phyloP scores from a whole-genome alignment of 495 filamentous ascomycete species.

The Rostrohypoxylon terebratum region DNA sequence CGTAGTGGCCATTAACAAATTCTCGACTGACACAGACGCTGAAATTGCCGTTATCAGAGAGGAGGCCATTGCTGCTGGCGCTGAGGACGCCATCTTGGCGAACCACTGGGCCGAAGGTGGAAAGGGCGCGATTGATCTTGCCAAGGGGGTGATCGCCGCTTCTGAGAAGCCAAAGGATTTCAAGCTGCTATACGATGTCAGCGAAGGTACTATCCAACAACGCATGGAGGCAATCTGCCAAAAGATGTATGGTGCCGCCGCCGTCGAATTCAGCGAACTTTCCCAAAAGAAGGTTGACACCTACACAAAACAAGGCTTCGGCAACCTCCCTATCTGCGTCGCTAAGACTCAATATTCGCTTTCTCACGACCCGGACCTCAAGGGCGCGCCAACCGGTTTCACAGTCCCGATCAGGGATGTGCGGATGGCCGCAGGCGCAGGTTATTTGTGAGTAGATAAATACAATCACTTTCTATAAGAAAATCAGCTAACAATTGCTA shows the following conservation, averaged over 20 bases:
- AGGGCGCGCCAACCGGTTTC: conserved; percentile 96
- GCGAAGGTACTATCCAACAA: conserved; percentile 79
- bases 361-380: conserved; percentile 91
- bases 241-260: conserved; percentile 91
- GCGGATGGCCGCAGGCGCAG: conserved; percentile 90
- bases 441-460: conserved; percentile 76
- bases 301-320: conserved; percentile 92
- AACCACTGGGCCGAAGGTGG: conserved; percentile 99
- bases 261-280: conserved; percentile 92
- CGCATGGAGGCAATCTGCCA: conserved; percentile 92
- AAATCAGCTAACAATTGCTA: conserved; percentile 48
- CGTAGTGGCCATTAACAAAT: conserved; percentile 97
- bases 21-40: conserved; percentile 91
- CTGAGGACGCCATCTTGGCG: conserved; percentile 90
- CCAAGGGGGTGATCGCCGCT: conserved; percentile 85
- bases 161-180: conserved; percentile 89
- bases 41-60: conserved; percentile 90
- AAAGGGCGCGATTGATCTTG: conserved; percentile 88
- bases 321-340: conserved; percentile 92
- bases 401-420: conserved; percentile 96
- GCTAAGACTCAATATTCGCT: conserved; percentile 99
- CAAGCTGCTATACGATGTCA: conserved; percentile 85
- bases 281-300: conserved; percentile 96
- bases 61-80: conserved; percentile 91
- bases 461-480: conserved; percentile 11